phyloP scores from a whole-genome alignment of 352 stramenopile genomes.

The Phytopythium delawarense region DNA sequence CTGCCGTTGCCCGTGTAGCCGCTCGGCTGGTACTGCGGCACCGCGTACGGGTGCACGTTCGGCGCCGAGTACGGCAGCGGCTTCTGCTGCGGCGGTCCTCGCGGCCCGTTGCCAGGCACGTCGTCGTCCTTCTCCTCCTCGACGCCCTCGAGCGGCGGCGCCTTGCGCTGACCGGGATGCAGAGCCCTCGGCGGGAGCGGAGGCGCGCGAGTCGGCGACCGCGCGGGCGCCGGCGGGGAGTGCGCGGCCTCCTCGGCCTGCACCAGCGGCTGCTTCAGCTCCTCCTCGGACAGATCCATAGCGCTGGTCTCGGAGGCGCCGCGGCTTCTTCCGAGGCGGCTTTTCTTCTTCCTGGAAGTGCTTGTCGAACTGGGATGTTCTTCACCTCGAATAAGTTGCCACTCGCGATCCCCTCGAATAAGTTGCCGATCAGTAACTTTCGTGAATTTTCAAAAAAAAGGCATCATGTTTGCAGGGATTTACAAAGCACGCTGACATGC shows the following conservation, averaged over 20 bases:
- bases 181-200: neutral
- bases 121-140: conserved; percentile 64
- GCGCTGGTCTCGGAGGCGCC: conserved; percentile 11
- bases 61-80: conserved; percentile 62
- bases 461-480: neutral
- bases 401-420: neutral
- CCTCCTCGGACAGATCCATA: conserved; percentile 74
- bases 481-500: conserved; percentile 1
- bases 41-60: conserved; percentile 78
- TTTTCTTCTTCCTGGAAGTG: conserved; percentile 13
- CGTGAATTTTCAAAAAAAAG: conserved; percentile 12
- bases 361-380: conserved; percentile 11
- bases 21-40: conserved; percentile 73
- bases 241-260: conserved; percentile 12
- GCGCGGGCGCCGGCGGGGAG: neutral
- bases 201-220: conserved; percentile 1
- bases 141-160: conserved; percentile 20
- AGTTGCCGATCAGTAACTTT: conserved; percentile 3
- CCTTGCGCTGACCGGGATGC: conserved; percentile 10
- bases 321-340: conserved; percentile 11
- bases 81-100: conserved; percentile 17
- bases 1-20: conserved; percentile 38
- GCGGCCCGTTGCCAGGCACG: neutral
- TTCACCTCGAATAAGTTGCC: neutral
- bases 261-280: conserved; percentile 75